Evolutionary conservation across 1,139 yeast species (phyloP).

Genomic region (Yamadazyma sp.): DNA sequence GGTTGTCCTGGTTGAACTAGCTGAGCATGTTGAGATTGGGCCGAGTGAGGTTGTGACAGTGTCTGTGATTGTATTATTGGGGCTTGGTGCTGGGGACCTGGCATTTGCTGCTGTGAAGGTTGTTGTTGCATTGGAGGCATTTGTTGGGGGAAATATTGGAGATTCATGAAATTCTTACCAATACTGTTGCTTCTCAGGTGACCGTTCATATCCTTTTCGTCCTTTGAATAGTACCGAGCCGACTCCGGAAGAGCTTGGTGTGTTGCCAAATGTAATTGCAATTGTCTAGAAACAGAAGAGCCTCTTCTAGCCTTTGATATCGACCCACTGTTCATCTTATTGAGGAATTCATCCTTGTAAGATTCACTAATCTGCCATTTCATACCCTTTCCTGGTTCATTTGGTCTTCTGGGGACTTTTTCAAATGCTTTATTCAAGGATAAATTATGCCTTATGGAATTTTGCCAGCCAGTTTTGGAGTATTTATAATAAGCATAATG

Average conservation of each 20-base stretch:
- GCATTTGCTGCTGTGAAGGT: slow-evolving; percentile 14
- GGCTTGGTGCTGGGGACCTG: slow-evolving; percentile 12
- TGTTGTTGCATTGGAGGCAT: slow-evolving; percentile 8
- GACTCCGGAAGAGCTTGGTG: slow-evolving; percentile 66
- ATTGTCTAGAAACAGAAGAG: slow-evolving; percentile 72
- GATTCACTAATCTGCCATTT: slow-evolving; percentile 94
- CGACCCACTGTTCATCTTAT: slow-evolving; percentile 74
- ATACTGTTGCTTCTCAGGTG: slow-evolving; percentile 12
- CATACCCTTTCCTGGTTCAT: slow-evolving; percentile 99
- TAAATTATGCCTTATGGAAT: slow-evolving; percentile 59
- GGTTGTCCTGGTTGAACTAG: slow-evolving; percentile 1
- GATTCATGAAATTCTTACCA: slow-evolving; percentile 8
- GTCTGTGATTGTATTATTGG: slow-evolving; percentile 16
- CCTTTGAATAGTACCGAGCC: slow-evolving; percentile 28
- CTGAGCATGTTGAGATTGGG: slow-evolving; percentile 3
- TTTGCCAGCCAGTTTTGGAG: slow-evolving; percentile 87
- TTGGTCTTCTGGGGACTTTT: slow-evolving; percentile 91
- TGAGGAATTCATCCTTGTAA: slow-evolving; percentile 80
- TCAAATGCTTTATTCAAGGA: slow-evolving; percentile 68
- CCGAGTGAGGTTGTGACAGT: slow-evolving; percentile 6
- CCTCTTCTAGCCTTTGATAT: slow-evolving; percentile 75
- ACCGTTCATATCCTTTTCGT: slow-evolving; percentile 15
- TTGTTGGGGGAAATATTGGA: slow-evolving; percentile 18
- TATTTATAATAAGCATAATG: slow-evolving; percentile 90
- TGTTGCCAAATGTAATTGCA: slow-evolving; percentile 72